These are phyloP conservation scores for Pestalotiopsis sp. DNA, from an alignment of 2,329 filamentous ascomycete genomes.

Conservation along the genomic window DNA sequence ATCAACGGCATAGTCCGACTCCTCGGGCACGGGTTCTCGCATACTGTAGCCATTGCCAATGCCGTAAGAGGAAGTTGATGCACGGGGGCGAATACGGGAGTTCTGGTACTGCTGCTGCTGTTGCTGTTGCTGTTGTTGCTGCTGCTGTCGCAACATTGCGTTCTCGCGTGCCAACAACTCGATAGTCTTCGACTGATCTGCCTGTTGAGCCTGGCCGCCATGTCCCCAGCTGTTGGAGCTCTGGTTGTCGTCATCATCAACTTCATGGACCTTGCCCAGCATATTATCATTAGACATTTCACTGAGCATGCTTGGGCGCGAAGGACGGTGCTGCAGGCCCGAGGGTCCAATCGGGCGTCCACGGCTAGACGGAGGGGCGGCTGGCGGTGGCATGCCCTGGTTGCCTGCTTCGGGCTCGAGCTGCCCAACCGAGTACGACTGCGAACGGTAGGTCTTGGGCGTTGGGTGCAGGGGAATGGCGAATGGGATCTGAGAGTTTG, in stretches of 20 bases:
- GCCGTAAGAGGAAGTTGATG: constrained; percentile 56
- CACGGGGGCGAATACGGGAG: constrained; percentile 58
- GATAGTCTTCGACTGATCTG: constrained; percentile 63
- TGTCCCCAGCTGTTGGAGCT: constrained; percentile 59
- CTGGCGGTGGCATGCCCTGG: constrained; percentile 32
- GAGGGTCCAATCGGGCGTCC: constrained; percentile 60
- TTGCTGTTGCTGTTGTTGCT: constrained; percentile 32
- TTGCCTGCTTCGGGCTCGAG: constrained; percentile 68
- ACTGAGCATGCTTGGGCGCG: constrained; percentile 75
- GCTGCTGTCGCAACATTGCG: constrained; percentile 58
- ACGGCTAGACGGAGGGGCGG: constrained; percentile 50
- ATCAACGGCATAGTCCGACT: constrained; percentile 74
- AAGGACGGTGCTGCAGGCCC: constrained; percentile 79
- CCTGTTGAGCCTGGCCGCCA: constrained; percentile 55
- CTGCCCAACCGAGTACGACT: constrained; percentile 95
- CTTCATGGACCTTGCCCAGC: constrained; percentile 71
- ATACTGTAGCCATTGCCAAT: constrained; percentile 62
- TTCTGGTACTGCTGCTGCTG: constrained; percentile 47
- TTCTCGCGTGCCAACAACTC: constrained; percentile 67
- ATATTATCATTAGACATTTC: constrained; percentile 70
- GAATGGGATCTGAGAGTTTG: constrained; percentile 76
- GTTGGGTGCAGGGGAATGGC: constrained; percentile 87
- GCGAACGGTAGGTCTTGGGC: constrained; percentile 90
- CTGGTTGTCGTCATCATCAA: constrained; percentile 65
- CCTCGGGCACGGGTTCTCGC: constrained; percentile 63